Evolutionary conservation across 306 rosid species (phyloP).

Genomic region (Cyamopsis tetragonoloba): DNA sequence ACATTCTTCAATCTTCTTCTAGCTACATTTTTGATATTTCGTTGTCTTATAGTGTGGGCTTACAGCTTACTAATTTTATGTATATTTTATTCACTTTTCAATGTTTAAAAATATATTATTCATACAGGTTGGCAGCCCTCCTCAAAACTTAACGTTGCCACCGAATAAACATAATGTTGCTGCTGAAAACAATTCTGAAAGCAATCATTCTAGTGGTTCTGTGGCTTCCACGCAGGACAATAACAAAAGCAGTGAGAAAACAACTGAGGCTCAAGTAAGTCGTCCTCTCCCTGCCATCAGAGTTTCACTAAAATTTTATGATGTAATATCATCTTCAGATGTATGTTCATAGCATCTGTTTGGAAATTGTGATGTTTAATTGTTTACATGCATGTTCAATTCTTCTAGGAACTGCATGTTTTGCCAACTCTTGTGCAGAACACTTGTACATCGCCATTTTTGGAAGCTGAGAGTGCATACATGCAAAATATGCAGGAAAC

Average conservation of each 20-base stretch:
- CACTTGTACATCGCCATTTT: constrained; percentile 51
- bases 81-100: not conserved
- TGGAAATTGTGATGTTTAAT: no score
- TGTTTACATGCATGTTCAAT: no score
- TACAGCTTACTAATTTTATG: not conserved
- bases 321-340: not conserved
- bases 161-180: constrained; percentile 36
- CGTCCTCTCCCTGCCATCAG: not conserved
- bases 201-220: constrained; percentile 46
- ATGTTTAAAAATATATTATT: not conserved
- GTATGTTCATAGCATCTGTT: no score
- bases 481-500: constrained; percentile 57
- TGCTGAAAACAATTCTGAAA: constrained; percentile 41
- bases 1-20: constrained; percentile 16
- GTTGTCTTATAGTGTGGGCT: constrained; percentile 1
- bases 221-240: constrained; percentile 42
- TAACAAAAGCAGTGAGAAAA: constrained; percentile 45
- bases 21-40: not conserved
- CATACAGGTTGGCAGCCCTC: constrained; percentile 34
- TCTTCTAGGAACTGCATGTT: constrained; percentile 43
- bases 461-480: constrained; percentile 58
- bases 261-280: constrained; percentile 62
- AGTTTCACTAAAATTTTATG: not conserved
- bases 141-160: constrained; percentile 31
- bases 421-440: constrained; percentile 53